Conservation (phyloP, 768 basidiomycete genomes). For the Termitomyces sp. region DNA sequence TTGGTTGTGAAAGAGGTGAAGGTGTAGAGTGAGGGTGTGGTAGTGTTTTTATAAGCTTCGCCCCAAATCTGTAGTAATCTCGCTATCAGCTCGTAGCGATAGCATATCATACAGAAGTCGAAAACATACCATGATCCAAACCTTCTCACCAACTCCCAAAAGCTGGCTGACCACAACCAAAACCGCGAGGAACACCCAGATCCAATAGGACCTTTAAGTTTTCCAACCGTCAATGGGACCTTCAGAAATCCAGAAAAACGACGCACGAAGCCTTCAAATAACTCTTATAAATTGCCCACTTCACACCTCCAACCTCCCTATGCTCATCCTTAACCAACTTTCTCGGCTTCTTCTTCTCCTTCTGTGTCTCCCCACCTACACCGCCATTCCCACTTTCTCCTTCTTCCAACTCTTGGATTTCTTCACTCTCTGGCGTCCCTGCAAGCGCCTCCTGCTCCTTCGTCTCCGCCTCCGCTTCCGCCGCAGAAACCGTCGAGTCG, state of each 20-base stretch:
- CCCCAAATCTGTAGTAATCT: slow-evolving; percentile 53
- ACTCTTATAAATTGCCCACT: slow-evolving; percentile 66
- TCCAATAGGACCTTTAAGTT: slow-evolving; percentile 60
- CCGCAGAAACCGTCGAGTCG: slow-evolving; percentile 20
- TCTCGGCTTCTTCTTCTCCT: slow-evolving; percentile 55
- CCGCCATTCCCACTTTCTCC: slow-evolving; percentile 21
- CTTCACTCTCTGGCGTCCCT: slow-evolving; percentile 13
- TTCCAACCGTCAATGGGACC: not conserved
- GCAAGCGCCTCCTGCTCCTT: slow-evolving; percentile 34
- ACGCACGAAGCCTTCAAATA: slow-evolving; percentile 74
- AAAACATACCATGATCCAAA: slow-evolving; percentile 67
- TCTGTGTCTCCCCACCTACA: slow-evolving; percentile 22
- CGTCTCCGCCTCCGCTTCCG: slow-evolving; percentile 37
- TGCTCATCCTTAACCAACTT: slow-evolving; percentile 83
- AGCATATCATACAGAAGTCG: not conserved
- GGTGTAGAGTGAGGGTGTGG: slow-evolving; percentile 23
- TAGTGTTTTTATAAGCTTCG: slow-evolving; percentile 45
- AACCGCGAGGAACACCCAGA: slow-evolving; percentile 52
- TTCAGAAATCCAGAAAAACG: not conserved
- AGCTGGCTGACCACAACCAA: slow-evolving; percentile 51
- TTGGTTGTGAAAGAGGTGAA: slow-evolving; percentile 34
- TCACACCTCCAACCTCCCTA: slow-evolving; percentile 76
- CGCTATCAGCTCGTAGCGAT: not conserved
- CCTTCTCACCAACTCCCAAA: slow-evolving; percentile 55
- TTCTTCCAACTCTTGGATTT: not conserved